Conservation (phyloP, 345 rosid species). For the Balakata baccata region DNA sequence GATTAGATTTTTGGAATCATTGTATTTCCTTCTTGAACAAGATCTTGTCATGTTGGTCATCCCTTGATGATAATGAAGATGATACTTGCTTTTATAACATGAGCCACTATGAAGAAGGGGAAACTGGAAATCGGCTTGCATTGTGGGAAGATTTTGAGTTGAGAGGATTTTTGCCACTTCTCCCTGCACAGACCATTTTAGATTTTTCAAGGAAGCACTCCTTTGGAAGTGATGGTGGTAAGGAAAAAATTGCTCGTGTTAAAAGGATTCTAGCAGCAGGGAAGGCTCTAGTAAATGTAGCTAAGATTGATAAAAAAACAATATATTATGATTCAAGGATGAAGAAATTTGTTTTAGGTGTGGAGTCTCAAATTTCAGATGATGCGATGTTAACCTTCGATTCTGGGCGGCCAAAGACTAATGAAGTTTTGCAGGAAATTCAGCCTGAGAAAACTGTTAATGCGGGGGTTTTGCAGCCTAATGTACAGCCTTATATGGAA, state of each 20-base stretch:
- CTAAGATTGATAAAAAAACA: constrained; percentile 55
- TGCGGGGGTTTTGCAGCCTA: constrained; percentile 33
- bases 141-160: constrained; percentile 92
- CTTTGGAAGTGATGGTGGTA: constrained; percentile 55
- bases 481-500: constrained; percentile 39
- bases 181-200: constrained; percentile 80
- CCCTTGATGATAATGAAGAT: constrained; percentile 63
- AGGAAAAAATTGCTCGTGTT: constrained; percentile 65
- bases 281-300: constrained; percentile 59
- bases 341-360: constrained; percentile 73
- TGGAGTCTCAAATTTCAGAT: constrained; percentile 40
- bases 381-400: constrained; percentile 32
- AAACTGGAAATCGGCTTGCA: constrained; percentile 80
- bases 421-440: constrained; percentile 35
- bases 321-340: constrained; percentile 64
- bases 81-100: constrained; percentile 79
- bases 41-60: constrained; percentile 47
- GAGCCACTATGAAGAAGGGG: constrained; percentile 90
- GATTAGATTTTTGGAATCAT: constrained; percentile 66
- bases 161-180: constrained; percentile 83
- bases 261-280: constrained; percentile 87
- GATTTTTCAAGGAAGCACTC: constrained; percentile 76
- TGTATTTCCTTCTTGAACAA: constrained; percentile 67
- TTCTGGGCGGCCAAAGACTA: constrained; percentile 27
- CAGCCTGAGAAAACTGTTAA: constrained; percentile 29